These are phyloP conservation scores for Coniella lustricola DNA, from an alignment of 2,329 filamentous ascomycete species.

Conservation along the genomic window DNA sequence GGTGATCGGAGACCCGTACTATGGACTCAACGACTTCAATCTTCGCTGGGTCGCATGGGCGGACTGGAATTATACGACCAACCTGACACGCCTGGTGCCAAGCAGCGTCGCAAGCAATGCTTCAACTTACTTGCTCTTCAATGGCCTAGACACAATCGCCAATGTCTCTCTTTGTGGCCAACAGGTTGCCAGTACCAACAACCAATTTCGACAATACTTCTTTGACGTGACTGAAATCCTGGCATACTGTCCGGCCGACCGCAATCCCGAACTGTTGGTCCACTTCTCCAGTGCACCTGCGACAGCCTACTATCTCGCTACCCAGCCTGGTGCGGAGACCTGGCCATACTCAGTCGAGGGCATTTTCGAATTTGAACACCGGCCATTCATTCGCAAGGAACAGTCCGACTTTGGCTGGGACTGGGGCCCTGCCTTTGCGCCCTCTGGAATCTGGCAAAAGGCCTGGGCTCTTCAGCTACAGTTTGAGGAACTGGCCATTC, in stretches of 20 bases:
- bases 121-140: slow-evolving; percentile 50
- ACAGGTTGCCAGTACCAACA: slow-evolving; percentile 49
- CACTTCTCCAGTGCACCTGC: slow-evolving; percentile 47
- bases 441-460: slow-evolving; percentile 56
- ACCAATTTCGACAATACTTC: slow-evolving; percentile 56
- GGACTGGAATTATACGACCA: slow-evolving; percentile 57
- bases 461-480: slow-evolving; percentile 48
- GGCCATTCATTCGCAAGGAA: slow-evolving; percentile 53
- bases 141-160: slow-evolving; percentile 56
- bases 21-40: slow-evolving; percentile 52
- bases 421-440: slow-evolving; percentile 54
- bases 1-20: slow-evolving; percentile 43
- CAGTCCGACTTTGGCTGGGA: slow-evolving; percentile 61
- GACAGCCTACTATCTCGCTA: slow-evolving; percentile 46
- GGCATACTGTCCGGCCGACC: slow-evolving; percentile 28
- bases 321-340: slow-evolving; percentile 39
- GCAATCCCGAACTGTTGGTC: slow-evolving; percentile 36
- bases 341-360: slow-evolving; percentile 44
- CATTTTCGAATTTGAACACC: slow-evolving; percentile 44
- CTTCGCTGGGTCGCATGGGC: slow-evolving; percentile 50
- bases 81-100: slow-evolving; percentile 30
- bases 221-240: slow-evolving; percentile 48
- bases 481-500: slow-evolving; percentile 28
- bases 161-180: slow-evolving; percentile 48
- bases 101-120: slow-evolving; percentile 21